phyloP scores from a whole-genome alignment of 2,329 filamentous ascomycete species.

The Xylaria sp. region DNA sequence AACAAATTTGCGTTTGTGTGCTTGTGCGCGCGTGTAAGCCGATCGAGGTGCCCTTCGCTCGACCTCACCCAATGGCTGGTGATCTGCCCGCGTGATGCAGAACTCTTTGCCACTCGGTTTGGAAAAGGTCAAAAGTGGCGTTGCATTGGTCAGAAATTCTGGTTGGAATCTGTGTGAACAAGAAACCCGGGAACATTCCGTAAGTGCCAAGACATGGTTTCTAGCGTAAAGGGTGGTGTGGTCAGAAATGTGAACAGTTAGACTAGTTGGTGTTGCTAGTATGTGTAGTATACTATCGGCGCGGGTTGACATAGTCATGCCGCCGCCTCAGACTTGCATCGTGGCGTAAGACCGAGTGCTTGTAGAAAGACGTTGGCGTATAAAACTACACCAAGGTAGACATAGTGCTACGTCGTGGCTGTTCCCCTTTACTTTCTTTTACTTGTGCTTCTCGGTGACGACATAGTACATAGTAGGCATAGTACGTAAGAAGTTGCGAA shows the following conservation, averaged over 20 bases:
- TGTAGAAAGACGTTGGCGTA: constrained; percentile 29
- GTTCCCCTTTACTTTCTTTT: constrained; percentile 3
- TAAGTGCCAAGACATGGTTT: constrained; percentile 24
- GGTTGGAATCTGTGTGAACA: constrained; percentile 5
- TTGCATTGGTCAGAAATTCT: constrained; percentile 15
- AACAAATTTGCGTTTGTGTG: constrained; percentile 2
- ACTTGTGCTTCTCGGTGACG: constrained; percentile 21
- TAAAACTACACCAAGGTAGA: constrained; percentile 14
- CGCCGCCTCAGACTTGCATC: constrained; percentile 33
- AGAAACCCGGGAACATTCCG: constrained; percentile 26
- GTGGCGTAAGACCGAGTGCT: constrained; percentile 29
- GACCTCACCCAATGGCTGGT: background rate
- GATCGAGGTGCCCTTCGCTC: background rate
- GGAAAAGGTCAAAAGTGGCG: constrained; percentile 2
- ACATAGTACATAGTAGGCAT: constrained; percentile 11
- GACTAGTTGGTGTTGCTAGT: background rate
- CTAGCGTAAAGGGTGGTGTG: background rate
- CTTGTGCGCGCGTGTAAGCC: background rate
- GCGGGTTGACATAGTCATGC: constrained; percentile 9
- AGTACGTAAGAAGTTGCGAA: constrained; percentile 1
- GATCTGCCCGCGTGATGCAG: background rate
- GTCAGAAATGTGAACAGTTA: background rate
- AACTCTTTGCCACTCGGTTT: constrained; percentile 1
- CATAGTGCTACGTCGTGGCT: background rate
- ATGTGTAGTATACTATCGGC: background rate